phyloP scores from a whole-genome alignment of 1,284 basidiomycete species.

The Heterobasidion parviporum region DNA sequence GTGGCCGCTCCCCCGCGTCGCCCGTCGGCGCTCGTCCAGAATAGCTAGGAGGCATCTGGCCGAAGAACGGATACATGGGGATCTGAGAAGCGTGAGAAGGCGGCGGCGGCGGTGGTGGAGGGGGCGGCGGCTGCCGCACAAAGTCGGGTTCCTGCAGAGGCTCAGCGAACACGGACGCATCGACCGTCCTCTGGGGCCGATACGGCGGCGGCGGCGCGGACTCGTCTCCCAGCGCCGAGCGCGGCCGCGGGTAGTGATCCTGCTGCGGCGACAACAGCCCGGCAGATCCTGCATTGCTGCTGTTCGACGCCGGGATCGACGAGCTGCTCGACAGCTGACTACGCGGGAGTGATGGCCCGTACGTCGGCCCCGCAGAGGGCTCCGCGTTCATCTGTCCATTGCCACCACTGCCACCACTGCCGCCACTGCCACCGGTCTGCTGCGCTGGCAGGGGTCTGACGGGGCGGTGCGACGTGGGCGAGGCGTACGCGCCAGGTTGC shows the following conservation, averaged over 20 bases:
- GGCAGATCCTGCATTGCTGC: neutral
- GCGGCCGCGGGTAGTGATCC: slow-evolving; percentile 9
- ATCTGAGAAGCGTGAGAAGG: neutral
- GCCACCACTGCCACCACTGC: too few species aligned
- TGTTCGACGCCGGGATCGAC: neutral
- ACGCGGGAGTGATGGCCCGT: neutral
- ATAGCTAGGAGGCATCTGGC: slow-evolving; percentile 4
- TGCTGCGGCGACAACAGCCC: slow-evolving; percentile 3
- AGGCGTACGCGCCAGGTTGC: neutral
- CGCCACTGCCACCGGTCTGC: too few species aligned
- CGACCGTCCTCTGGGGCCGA: slow-evolving; percentile 7
- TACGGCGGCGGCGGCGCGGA: slow-evolving; percentile 13
- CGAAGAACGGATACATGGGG: neutral
- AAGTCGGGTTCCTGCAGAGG: slow-evolving; percentile 12
- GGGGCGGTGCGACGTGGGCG: slow-evolving; percentile 2
- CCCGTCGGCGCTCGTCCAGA: slow-evolving; percentile 4
- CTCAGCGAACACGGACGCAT: slow-evolving; percentile 12
- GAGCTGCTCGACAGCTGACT: neutral
- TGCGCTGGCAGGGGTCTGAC: slow-evolving; percentile 2
- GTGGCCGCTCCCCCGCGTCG: slow-evolving; percentile 4
- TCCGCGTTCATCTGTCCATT: neutral
- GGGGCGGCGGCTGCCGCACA: slow-evolving; percentile 8
- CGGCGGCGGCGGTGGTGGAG: too few species aligned
- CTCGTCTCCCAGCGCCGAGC: slow-evolving; percentile 23
- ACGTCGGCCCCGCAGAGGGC: neutral